Evolutionary conservation across 306 rosid genomes (phyloP), one percentile per base, ranked within the genome.

Genomic region (Aeschynomene evenia): DNA sequence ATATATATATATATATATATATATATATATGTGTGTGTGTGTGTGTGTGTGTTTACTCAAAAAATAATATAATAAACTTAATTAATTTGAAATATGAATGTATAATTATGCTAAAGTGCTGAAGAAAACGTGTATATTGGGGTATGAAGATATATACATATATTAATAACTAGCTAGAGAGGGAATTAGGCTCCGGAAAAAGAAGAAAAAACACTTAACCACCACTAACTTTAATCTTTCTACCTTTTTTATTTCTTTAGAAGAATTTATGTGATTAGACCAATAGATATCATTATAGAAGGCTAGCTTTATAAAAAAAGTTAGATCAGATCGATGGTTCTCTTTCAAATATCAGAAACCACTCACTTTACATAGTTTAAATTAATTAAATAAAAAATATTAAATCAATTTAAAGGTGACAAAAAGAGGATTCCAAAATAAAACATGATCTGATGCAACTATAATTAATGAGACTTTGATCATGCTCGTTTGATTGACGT

Each of bases 221-320:
- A 16, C 21, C 46, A 36, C 65, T 4, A 39, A 23, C 64, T 59
- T 68, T 68, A 60, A 68, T 61, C 58, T 21, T 61, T 61, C 42
- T 52, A 28, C 49, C 61, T 49, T 19, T 49, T 19, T 62, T 46
- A 61, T 52, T 52, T 70, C 62, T 49, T 61, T 77, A 42, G 52
- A 61, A 51, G 76, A 21, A n/a, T 24, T 11, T 28, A 26, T 14
- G 43, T 68, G 75, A 76, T 50, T 68, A 54, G 71, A 61, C 76
- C 28, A 15, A 43, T 11, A 53, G 50, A 52, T 15, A 70, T 69
- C 33, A 69, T 69, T 69, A 45, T 29, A 21, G 51, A 77, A 70
- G 66, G 12, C n/a, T 31, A 13, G 71, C 60, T 43, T 15, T 42
- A 36, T n/a, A 72, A 39, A 52, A 40, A 68, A 62, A 40, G 80